A percentile compares a stretch with the other conserved stretches of the same genome.
phyloP scores from a whole-genome alignment of 2,329 filamentous ascomycete species.

The Alternaria longipes region DNA sequence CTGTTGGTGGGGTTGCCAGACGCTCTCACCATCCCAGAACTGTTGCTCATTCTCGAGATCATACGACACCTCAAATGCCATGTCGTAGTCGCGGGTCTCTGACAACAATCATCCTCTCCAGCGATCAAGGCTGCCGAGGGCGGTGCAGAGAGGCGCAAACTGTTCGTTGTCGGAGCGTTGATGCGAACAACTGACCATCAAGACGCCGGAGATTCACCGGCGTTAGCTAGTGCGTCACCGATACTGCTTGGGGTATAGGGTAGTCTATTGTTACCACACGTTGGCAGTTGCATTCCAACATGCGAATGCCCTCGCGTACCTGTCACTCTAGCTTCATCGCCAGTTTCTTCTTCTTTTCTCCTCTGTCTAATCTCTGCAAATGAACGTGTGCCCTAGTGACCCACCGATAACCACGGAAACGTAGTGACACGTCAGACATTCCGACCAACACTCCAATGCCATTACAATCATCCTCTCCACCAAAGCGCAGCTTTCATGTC shows the following conservation, averaged over 20 bases:
- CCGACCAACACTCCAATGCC: not conserved
- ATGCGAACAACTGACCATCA: slow-evolving; percentile 26
- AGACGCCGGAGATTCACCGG: slow-evolving; percentile 33
- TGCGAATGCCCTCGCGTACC: not conserved
- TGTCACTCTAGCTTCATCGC: not conserved
- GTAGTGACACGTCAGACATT: not conserved
- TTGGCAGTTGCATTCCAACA: not conserved
- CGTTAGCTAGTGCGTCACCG: slow-evolving; percentile 36
- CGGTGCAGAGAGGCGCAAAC: slow-evolving; percentile 30
- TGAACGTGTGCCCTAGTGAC: not conserved
- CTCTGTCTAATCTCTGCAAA: not conserved
- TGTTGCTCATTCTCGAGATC: slow-evolving; percentile 81
- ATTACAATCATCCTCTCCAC: not conserved
- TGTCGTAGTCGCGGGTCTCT: slow-evolving; percentile 53
- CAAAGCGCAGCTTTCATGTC: not conserved
- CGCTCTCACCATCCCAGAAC: slow-evolving; percentile 82
- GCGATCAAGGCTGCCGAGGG: slow-evolving; percentile 31
- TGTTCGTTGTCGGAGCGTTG: slow-evolving; percentile 32
- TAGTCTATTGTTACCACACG: slow-evolving; percentile 2
- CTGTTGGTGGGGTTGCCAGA: slow-evolving; percentile 36
- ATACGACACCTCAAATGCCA: slow-evolving; percentile 74
- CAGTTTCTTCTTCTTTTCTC: not conserved
- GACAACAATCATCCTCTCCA: slow-evolving; percentile 50
- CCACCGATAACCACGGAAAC: slow-evolving; percentile 7
- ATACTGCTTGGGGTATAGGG: slow-evolving; percentile 22